Conservation (phyloP, 148 eudicot genomes). For the Suaeda aralocaspica region DNA sequence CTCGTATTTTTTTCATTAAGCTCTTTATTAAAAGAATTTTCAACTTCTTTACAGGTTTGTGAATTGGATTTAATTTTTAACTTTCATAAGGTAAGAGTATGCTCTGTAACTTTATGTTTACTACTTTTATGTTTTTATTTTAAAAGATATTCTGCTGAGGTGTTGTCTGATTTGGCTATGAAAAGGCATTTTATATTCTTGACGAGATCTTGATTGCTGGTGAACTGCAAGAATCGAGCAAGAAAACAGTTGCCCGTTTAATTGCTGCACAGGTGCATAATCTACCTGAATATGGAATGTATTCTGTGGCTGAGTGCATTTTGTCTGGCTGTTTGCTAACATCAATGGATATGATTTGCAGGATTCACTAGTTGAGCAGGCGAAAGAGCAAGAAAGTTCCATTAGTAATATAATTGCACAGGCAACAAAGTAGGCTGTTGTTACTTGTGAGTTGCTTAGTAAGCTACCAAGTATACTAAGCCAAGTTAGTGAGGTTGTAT, state of each 20-base stretch:
- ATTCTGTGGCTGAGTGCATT: too few species aligned
- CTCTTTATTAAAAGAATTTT: neutral
- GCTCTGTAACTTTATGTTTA: neutral
- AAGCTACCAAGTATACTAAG: neutral
- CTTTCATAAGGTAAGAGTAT: conserved; percentile 76
- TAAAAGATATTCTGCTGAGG: neutral
- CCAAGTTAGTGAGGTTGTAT: conserved; percentile 6
- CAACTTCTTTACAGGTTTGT: conserved; percentile 54
- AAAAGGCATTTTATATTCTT: conserved; percentile 85
- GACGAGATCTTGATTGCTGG: conserved; percentile 93
- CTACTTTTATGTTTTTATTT: too few species aligned
- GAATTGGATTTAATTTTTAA: conserved; percentile 92
- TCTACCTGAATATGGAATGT: neutral
- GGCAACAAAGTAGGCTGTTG: conserved; percentile 59
- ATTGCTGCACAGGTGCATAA: conserved; percentile 80
- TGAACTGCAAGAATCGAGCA: conserved; percentile 94
- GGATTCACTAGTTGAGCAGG: conserved; percentile 90
- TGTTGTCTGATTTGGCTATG: conserved; percentile 14
- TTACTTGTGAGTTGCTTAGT: neutral
- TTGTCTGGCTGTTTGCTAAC: conserved; percentile 1
- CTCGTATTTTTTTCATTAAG: neutral
- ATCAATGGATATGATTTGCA: conserved; percentile 16
- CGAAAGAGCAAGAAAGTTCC: conserved; percentile 79
- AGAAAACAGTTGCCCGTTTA: conserved; percentile 82
- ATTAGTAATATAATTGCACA: conserved; percentile 82